Evolutionary conservation across 306 rosid species (phyloP), one percentile per base, ranked within the genome.

Genomic region (Ziziphus jujuba): DNA sequence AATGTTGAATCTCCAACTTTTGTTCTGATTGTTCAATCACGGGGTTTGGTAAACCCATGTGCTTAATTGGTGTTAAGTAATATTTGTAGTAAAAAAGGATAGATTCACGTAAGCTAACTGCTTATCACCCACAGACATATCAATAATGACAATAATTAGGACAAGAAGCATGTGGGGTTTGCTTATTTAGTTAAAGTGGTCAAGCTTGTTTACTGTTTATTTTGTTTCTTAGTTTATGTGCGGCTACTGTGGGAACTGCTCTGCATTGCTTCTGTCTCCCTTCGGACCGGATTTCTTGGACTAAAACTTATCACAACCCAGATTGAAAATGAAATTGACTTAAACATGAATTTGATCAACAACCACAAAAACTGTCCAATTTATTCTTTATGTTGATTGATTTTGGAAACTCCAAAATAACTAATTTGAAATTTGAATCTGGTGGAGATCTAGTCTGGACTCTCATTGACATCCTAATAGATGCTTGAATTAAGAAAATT

Each of bases 131-230:
- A 60, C 67, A 49, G 79, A 70, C 78, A 21, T 35, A 21, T 35
- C 66, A 71, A 66, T 59, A 51, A 60, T 55, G 75, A 72, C 77
- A 58, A 59, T 66, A 21, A 38, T 25, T 15, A 60, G 8, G 65
- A 77, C 81, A 72, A 64, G 60, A 70, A 72, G 61, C 72, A 56
- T 65, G 77, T 70, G 43, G 69, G 65, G 59, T 31, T 71, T 19
- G 21, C 17, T 25, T 67, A 60, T 52, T 28, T 31, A 1, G 24
- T n/a, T n/a, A 25, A 59, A 47, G 45, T 55, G 15, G 36, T 15
- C 9, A 10, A 22, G 21, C 3, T 15, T 22, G 5, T 35, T 36
- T 56, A 28, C 33, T 28, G 31, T 68, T 68, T 58, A 53, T 28
- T 48, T 50, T 14, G 24, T 43, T 10, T 63, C 24, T 54, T 2